Conservation (phyloP, 192 early-diverging fungal species). For the Entomortierella beljakovae region DNA sequence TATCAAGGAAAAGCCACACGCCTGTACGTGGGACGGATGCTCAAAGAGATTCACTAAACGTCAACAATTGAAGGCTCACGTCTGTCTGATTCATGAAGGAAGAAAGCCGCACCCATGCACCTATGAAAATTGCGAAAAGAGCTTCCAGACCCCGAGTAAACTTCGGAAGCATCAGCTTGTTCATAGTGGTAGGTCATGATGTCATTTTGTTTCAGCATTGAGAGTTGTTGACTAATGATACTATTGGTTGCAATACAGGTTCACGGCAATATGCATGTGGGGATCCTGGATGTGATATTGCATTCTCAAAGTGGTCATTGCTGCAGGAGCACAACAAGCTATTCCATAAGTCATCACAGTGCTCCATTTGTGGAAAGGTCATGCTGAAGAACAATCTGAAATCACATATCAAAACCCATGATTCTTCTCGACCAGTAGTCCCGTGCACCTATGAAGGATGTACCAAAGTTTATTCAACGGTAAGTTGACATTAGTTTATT, state of each 20-base stretch:
- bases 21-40: constrained; percentile 57
- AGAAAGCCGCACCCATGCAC: constrained; percentile 54
- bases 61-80: constrained; percentile 54
- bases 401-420: constrained; percentile 41
- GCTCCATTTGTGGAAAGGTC: constrained; percentile 20
- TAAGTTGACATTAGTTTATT: constrained; percentile 18
- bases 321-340: constrained; percentile 46
- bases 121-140: constrained; percentile 44
- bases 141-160: constrained; percentile 51
- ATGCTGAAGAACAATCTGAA: constrained; percentile 29
- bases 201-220: not conserved
- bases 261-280: constrained; percentile 51
- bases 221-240: not conserved
- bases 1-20: constrained; percentile 18
- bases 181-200: constrained; percentile 48
- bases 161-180: constrained; percentile 48
- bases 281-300: constrained; percentile 33
- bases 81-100: constrained; percentile 53
- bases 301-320: constrained; percentile 53
- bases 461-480: constrained; percentile 43
- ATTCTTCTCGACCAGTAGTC: constrained; percentile 20
- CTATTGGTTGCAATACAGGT: constrained; percentile 9
- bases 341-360: constrained; percentile 27
- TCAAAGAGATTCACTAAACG: constrained; percentile 43
- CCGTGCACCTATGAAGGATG: constrained; percentile 36